Evolutionary conservation across 768 basidiomycete species (phyloP), one percentile per base, ranked within the genome.

Genomic region (Mycena polygramma): DNA sequence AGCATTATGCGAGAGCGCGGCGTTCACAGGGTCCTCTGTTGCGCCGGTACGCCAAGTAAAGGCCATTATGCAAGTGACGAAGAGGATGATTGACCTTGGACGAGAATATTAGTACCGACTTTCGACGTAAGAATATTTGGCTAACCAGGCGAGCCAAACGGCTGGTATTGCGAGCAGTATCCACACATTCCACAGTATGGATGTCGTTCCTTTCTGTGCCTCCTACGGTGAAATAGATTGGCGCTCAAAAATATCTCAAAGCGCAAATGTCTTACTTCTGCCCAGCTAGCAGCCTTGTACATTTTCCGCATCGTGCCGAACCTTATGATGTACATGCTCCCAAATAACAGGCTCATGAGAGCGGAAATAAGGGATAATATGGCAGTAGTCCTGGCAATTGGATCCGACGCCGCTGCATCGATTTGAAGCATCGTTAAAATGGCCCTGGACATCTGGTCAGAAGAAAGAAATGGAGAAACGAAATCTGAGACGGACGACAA

Each of bases 241-340:
- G 58, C 6, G 13, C n/a, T n/a, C 46, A 45, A n/a, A 20, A 30
- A 30, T 30, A 46, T 45, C 14, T 30, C 15, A 45, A 17, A 17
- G 24, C 5, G n/a, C 13, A 17, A 30, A 46, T 19, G 17, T 10
- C 62, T 48, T 74, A 88, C 89, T 78, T 90, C 87, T 4, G 89
- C 88, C 90, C 90, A 91, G 60, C 83, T 83, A 6, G 84, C 84
- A 9, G 90, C 90, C 66, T 85, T 85, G 75, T 86, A 81, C 88
- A 91, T 90, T 69, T 82, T 88, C 35, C 85, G 83, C 90, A 91
- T 90, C 0, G 84, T 86, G 15, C 86, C 86, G 58, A 91, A 91
- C 30, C 87, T 81, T 15, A 91, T 79, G 22, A 89, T 90, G 74
- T 87, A 91, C 45, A 89, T 81, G 71, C 89, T 89, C 0, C 90